phyloP scores from a whole-genome alignment of 805 yeast species.

The Wickerhamia fluorescens region DNA sequence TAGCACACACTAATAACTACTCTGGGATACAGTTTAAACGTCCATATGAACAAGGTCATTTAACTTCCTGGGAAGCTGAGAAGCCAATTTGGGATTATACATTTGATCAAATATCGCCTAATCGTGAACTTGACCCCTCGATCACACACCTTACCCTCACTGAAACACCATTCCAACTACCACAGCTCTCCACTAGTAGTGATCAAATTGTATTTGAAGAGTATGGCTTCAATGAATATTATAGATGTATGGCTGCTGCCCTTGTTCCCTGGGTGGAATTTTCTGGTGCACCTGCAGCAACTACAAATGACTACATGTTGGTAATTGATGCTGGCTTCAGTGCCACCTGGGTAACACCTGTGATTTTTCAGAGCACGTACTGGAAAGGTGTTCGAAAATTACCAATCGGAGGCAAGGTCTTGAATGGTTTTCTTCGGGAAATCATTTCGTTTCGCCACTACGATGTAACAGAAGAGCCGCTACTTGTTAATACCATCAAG shows the following conservation, averaged over 20 bases:
- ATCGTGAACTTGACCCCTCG: conserved; percentile 30
- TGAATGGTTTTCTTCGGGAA: conserved; percentile 80
- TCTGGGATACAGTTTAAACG: conserved; percentile 69
- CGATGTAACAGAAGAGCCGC: conserved; percentile 87
- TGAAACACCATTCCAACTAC: conserved; percentile 77
- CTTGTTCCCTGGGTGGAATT: conserved; percentile 52
- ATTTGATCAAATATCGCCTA: conserved; percentile 37
- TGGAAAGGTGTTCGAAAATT: conserved; percentile 72
- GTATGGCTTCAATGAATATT: conserved; percentile 68
- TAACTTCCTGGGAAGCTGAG: conserved; percentile 87
- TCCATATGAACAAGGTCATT: conserved; percentile 84
- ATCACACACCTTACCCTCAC: conserved; percentile 62
- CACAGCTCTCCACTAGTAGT: conserved; percentile 72
- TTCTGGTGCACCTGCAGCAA: conserved; percentile 2
- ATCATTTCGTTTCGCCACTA: conserved; percentile 85
- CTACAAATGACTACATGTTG: conserved; percentile 54
- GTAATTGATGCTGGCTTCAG: conserved; percentile 87
- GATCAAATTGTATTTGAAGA: conserved; percentile 95
- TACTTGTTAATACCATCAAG: conserved; percentile 77
- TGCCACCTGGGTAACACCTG: conserved; percentile 81
- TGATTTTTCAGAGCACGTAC: conserved; percentile 68
- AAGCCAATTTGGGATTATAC: conserved; percentile 86
- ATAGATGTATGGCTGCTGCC: conserved; percentile 56
- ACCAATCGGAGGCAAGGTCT: conserved; percentile 80
- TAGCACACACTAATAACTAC: conserved; percentile 57